Evolutionary conservation across 192 early-diverging fungal genomes (phyloP), one percentile per base, ranked within the genome.

Genomic region (Podila minutissima): DNA sequence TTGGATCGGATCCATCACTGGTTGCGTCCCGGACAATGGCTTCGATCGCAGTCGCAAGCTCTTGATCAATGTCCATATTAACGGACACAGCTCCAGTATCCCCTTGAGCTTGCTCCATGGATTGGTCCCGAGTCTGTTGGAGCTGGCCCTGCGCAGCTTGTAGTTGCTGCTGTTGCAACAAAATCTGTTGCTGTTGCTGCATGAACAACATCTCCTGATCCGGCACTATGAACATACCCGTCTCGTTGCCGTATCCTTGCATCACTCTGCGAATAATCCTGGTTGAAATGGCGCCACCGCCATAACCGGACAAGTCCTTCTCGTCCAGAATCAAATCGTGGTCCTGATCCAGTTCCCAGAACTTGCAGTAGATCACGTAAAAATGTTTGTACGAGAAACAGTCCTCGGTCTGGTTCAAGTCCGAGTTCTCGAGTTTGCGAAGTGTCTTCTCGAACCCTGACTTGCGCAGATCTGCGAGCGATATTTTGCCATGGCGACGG

Each of bases 371-470:
- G 3, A 98, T 89, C 26, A 98, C 97, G 77, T 98, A 98, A 74
- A 97, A 98, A 74, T 98, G 97, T 82, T 97, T 96, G 86, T 98
- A 98, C 8, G 96, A 97, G 71, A 98, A 97, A 50, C 92, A 88
- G 82, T 95, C 92, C 22, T 94, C 93, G 9, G 88, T 91, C 84
- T 92, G 82, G 8, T 83, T 83, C 59, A 91, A 74, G 28, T 67
- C 71, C n/a, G 66, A 75, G 67, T 78, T 82, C 70, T 95, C 93
- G 51, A 97, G 82, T 13, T 86, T 83, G 8, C 83, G 75, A 28
- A 98, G 62, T 17, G 89, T 85, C 28, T 91, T 84, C 13, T 87
- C 71, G 60, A 97, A 90, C 15, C 88, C 79, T 28, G 83, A 83
- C 60, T 88, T 88, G 20, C 92, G 86, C 61, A 97, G 94, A 76